Evolutionary conservation across 306 rosid species (phyloP).

Genomic region (Trifolium pratense): DNA sequence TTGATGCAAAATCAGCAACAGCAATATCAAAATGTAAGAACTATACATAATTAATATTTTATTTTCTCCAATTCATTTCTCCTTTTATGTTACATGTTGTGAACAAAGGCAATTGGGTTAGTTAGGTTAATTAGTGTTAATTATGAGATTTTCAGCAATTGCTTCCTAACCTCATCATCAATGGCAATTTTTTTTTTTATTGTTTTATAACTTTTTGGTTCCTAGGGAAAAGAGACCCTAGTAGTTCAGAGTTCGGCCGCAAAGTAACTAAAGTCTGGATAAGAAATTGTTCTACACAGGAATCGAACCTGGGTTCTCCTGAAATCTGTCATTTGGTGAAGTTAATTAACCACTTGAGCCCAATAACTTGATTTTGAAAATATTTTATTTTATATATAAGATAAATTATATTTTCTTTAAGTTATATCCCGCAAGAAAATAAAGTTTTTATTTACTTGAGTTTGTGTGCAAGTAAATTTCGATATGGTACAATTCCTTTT

Average conservation of each 20-base stretch:
- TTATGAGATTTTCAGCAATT: background rate
- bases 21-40: constrained; percentile 88
- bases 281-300: too few species aligned
- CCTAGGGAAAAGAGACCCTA: too few species aligned
- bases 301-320: too few species aligned
- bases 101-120: too few species aligned
- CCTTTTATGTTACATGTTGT: background rate
- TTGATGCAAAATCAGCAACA: constrained; percentile 70
- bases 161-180: background rate
- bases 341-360: too few species aligned
- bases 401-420: background rate
- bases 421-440: background rate
- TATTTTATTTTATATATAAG: background rate
- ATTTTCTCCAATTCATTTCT: background rate
- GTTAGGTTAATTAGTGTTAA: background rate
- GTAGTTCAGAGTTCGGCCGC: too few species aligned
- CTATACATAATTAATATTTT: too few species aligned
- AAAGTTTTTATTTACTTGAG: background rate
- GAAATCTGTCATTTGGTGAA: too few species aligned
- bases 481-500: background rate
- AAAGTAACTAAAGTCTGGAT: too few species aligned
- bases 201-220: too few species aligned
- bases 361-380: too few species aligned
- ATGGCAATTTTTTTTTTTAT: background rate
- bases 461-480: background rate